phyloP scores from a whole-genome alignment of 1,284 basidiomycete species.

The Fereydounia khargensis region DNA sequence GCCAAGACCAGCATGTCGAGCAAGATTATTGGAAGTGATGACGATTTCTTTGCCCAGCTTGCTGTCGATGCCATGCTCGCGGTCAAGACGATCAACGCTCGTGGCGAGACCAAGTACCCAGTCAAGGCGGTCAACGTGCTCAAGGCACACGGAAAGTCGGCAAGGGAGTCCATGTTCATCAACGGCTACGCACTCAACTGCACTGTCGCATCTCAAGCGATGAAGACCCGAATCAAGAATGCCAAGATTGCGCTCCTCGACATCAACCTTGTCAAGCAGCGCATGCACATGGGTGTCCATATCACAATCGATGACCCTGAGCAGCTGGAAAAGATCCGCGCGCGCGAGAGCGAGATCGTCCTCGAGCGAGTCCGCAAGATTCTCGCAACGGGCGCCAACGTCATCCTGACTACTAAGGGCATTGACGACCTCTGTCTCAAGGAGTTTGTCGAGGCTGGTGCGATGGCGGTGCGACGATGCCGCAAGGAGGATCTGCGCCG shows the following conservation, averaged over 20 bases:
- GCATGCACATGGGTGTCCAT: slow-evolving; percentile 97
- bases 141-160: slow-evolving; percentile 95
- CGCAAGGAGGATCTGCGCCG: slow-evolving; percentile 95
- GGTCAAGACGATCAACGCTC: slow-evolving; percentile 88
- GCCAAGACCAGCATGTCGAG: slow-evolving; percentile 99
- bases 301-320: slow-evolving; percentile 96
- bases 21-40: slow-evolving; percentile 97
- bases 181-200: slow-evolving; percentile 98
- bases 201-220: slow-evolving; percentile 97
- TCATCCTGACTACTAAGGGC: slow-evolving; percentile 95
- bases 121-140: slow-evolving; percentile 99
- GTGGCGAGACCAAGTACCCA: slow-evolving; percentile 97
- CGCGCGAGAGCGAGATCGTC: slow-evolving; percentile 91
- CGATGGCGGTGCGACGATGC: slow-evolving; percentile 96
- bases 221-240: slow-evolving; percentile 89
- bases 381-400: slow-evolving; percentile 91
- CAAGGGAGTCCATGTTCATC: slow-evolving; percentile 89
- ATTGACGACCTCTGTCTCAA: slow-evolving; percentile 98
- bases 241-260: slow-evolving; percentile 99
- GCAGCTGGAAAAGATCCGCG: slow-evolving; percentile 93
- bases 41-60: slow-evolving; percentile 96
- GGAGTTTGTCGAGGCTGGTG: slow-evolving; percentile 98
- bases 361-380: slow-evolving; percentile 95
- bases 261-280: slow-evolving; percentile 93
- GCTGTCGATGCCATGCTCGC: slow-evolving; percentile 98